phyloP scores from a whole-genome alignment of 2,329 filamentous ascomycete species.

The Aspergillus carbonarius region DNA sequence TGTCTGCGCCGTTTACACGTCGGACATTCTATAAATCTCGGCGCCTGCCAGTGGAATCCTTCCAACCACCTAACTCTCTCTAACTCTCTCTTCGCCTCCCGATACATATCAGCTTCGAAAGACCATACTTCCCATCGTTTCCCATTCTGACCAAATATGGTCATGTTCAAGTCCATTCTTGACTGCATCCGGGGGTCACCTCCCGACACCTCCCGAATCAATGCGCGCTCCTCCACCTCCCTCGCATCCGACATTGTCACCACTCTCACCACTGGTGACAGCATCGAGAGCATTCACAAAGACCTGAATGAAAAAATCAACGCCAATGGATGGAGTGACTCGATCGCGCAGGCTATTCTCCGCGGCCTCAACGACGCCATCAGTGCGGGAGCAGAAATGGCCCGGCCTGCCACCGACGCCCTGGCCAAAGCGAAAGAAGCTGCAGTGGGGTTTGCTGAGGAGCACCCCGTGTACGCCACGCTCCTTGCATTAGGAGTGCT shows the following conservation, averaged over 20 bases:
- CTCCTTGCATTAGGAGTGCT: constrained; percentile 29
- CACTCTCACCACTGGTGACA: constrained; percentile 6
- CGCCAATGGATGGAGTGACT: constrained; percentile 15
- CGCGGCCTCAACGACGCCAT: constrained; percentile 14
- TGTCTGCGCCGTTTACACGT: neutral
- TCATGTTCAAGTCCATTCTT: neutral
- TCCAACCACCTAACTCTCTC: no score
- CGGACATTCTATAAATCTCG: neutral
- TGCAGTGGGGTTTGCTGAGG: constrained; percentile 19
- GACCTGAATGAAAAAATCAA: constrained; percentile 11
- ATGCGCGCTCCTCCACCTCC: neutral
- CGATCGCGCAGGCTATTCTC: constrained; percentile 16
- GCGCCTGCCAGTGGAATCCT: no score
- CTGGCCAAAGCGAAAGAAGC: constrained; percentile 14
- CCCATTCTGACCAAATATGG: neutral
- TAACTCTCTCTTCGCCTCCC: neutral
- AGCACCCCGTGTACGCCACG: constrained; percentile 25
- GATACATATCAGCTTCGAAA: no score
- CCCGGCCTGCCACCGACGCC: constrained; percentile 16
- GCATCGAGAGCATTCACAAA: constrained; percentile 2
- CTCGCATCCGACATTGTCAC: constrained; percentile 8
- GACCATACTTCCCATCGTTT: neutral
- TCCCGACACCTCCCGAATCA: neutral
- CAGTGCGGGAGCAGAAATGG: constrained; percentile 13
- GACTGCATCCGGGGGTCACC: neutral